These are phyloP conservation scores for Pythium periplocum DNA, from an alignment of 352 stramenopile genomes.

Conservation along the genomic window DNA sequence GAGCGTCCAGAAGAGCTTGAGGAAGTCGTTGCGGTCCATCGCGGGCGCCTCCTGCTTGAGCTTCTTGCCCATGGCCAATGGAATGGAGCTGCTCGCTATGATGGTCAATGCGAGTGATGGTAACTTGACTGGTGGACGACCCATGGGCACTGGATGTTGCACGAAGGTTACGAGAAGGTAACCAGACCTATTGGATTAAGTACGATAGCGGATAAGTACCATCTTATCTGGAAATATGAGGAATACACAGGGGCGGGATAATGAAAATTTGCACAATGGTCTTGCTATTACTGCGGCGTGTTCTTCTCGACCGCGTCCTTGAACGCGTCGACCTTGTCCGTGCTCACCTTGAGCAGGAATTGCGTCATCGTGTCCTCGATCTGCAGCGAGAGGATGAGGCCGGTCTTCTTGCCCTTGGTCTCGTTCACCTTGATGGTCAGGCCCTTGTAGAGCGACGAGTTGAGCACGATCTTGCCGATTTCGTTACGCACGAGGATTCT, in stretches of 20 bases:
- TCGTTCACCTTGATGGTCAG: constrained; percentile 57
- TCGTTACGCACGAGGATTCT: constrained; percentile 80
- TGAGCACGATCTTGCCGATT: constrained; percentile 87
- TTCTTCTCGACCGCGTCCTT: constrained; percentile 41
- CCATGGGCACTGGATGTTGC: constrained; percentile 13
- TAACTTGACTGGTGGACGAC: constrained; percentile 24
- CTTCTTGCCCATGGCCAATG: constrained; percentile 16
- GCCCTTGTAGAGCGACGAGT: constrained; percentile 77
- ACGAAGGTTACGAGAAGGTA: constrained; percentile 13
- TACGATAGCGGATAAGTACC: constrained; percentile 3
- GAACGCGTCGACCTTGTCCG: constrained; percentile 58
- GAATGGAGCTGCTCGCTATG: neutral
- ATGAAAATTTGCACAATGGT: constrained; percentile 12
- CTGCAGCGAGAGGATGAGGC: constrained; percentile 61
- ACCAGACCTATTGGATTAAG: constrained; percentile 4
- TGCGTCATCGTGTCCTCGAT: constrained; percentile 49
- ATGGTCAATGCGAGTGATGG: neutral
- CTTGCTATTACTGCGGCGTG: constrained; percentile 16
- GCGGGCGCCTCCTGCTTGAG: no score
- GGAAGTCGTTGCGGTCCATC: constrained; percentile 53
- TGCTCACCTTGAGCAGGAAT: constrained; percentile 76
- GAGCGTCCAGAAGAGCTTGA: constrained; percentile 87
- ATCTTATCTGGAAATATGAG: no score
- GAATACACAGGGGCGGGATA: no score
- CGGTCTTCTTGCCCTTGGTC: constrained; percentile 74